These are phyloP conservation scores for Diatrype stigma DNA, from an alignment of 2,329 filamentous ascomycete genomes.

Conservation along the genomic window DNA sequence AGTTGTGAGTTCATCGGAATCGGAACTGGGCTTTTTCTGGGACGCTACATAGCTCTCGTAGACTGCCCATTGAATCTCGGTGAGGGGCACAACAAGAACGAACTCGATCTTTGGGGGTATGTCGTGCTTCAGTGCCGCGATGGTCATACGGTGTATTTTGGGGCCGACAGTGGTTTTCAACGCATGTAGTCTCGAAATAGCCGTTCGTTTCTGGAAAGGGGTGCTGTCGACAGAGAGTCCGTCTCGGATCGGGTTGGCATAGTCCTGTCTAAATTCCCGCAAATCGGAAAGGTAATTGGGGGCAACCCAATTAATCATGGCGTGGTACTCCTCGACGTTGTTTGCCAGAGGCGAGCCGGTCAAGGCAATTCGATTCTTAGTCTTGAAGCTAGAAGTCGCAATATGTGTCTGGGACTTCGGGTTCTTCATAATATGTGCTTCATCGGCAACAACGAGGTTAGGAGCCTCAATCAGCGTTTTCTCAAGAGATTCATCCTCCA, in stretches of 20 bases:
- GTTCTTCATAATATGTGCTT: constrained; percentile 80
- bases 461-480: constrained; percentile 55
- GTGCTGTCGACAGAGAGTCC: constrained; percentile 67
- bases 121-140: constrained; percentile 57
- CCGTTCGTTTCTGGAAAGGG: constrained; percentile 48
- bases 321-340: constrained; percentile 75
- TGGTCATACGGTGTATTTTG: constrained; percentile 73
- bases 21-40: constrained; percentile 1
- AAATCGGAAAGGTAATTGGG: constrained; percentile 69
- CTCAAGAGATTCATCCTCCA: constrained; percentile 27
- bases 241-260: constrained; percentile 65
- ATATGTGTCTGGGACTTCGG: constrained; percentile 45
- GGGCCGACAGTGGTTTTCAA: constrained; percentile 69
- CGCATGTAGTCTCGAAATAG: constrained; percentile 63
- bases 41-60: constrained; percentile 50
- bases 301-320: constrained; percentile 86
- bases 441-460: constrained; percentile 76
- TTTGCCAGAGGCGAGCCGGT: constrained; percentile 86
- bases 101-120: constrained; percentile 78
- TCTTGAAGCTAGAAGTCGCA: constrained; percentile 56
- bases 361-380: constrained; percentile 71
- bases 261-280: constrained; percentile 66
- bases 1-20: constrained; percentile 2
- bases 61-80: constrained; percentile 55
- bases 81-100: constrained; percentile 69